A percentile compares a stretch with the other conserved stretches of the same genome.
Evolutionary conservation across 2,329 filamentous ascomycete species (phyloP).

Genomic region (Sphaerulina vaccinii): DNA sequence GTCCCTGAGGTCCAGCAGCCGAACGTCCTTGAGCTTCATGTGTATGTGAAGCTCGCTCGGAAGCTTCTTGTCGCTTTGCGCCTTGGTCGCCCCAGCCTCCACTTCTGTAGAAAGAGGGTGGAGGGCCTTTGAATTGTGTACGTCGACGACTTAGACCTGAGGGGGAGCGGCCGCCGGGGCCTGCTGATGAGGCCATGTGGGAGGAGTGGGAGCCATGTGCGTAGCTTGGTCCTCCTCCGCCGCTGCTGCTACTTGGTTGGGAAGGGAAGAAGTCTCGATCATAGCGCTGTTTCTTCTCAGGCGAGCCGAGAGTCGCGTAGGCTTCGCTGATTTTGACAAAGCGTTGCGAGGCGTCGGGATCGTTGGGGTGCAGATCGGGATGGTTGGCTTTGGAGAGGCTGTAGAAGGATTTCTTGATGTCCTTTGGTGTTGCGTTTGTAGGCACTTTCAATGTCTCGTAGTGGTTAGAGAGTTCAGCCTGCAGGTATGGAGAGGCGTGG

Average conservation of each 20-base stretch:
- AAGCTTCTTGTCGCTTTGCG: conserved; percentile 56
- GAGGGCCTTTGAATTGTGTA: conserved; percentile 76
- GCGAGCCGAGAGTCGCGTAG: conserved; percentile 44
- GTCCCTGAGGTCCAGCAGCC: conserved; percentile 19
- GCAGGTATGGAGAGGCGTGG: conserved; percentile 21
- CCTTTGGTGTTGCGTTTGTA: conserved; percentile 64
- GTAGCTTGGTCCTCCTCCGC: conserved; percentile 37
- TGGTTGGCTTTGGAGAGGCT: conserved; percentile 86
- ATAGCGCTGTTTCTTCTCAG: conserved; percentile 74
- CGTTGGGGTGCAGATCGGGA: conserved; percentile 80
- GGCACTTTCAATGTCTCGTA: conserved; percentile 80
- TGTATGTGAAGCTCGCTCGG: conserved; percentile 34
- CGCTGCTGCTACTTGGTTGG: conserved; percentile 32
- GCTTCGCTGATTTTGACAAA: conserved; percentile 53
- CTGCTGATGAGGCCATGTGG: conserved; percentile 51
- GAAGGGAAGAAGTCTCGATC: conserved; percentile 64
- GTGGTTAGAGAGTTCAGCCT: conserved; percentile 56
- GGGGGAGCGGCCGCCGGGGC: conserved; percentile 69
- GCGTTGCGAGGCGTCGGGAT: conserved; percentile 68
- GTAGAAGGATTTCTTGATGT: conserved; percentile 93
- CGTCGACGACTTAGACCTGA: conserved; percentile 77
- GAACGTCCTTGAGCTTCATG: conserved; percentile 30
- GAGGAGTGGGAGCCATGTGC: conserved; percentile 53
- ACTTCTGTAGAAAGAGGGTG: conserved; percentile 81
- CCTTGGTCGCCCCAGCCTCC: conserved; percentile 72